Evolutionary conservation across 176 grass and related monocot genomes (phyloP).

Genomic region (Phoenix dactylifera): DNA sequence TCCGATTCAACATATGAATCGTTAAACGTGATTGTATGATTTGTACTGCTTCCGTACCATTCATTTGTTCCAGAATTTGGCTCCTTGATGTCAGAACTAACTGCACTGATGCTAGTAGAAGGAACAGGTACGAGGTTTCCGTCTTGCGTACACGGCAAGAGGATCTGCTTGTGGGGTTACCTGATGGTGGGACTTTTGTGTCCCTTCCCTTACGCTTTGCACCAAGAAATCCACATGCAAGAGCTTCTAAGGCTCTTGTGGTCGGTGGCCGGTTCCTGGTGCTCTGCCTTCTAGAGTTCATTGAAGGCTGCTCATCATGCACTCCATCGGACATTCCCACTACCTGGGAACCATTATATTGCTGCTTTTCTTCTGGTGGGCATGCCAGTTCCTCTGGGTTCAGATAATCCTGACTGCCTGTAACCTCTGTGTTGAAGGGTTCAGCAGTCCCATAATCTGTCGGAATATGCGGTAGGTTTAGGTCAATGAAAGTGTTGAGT

Average conservation of each 20-base stretch:
- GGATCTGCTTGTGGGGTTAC: slow-evolving; percentile 36
- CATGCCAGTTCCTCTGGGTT: slow-evolving; percentile 27
- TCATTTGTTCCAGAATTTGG: slow-evolving; percentile 17
- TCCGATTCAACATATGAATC: neutral
- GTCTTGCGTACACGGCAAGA: slow-evolving; percentile 33
- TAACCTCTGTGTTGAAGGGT: slow-evolving; percentile 3
- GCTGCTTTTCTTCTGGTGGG: slow-evolving; percentile 5
- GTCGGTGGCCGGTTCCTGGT: slow-evolving; percentile 81
- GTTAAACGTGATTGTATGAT: slow-evolving; percentile 17
- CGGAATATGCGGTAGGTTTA: slow-evolving; percentile 29
- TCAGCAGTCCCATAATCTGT: slow-evolving; percentile 16
- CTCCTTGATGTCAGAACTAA: slow-evolving; percentile 23
- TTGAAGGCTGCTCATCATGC: slow-evolving; percentile 16
- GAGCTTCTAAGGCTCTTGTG: slow-evolving; percentile 80
- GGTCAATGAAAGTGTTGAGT: slow-evolving; percentile 20
- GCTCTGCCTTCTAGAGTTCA: slow-evolving; percentile 48
- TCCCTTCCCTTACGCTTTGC: slow-evolving; percentile 48
- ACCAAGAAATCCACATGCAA: slow-evolving; percentile 84
- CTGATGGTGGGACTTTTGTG: slow-evolving; percentile 30
- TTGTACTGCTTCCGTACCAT: slow-evolving; percentile 29
- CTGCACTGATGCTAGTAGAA: slow-evolving; percentile 5
- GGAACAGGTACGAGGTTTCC: slow-evolving; percentile 24
- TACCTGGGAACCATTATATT: slow-evolving; percentile 7
- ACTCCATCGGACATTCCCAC: slow-evolving; percentile 11
- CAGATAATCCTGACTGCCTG: slow-evolving; percentile 12